A percentile compares a stretch with the other conserved stretches of the same genome.
These are phyloP conservation scores for Teunomyces cretensis DNA, from an alignment of 805 yeast species.

Conservation along the genomic window DNA sequence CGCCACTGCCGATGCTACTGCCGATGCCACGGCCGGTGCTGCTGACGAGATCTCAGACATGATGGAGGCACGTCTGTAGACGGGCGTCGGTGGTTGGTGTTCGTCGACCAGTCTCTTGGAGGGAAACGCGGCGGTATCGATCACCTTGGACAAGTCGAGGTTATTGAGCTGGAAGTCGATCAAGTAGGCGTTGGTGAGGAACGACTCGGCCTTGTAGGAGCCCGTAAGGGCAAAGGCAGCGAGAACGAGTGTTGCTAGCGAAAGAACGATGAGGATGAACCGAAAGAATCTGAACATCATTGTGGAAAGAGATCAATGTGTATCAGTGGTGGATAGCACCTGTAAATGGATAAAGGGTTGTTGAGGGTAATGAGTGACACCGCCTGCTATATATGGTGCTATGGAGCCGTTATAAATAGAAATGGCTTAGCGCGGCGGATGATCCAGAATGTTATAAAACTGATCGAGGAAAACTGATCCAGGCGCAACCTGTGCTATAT, in stretches of 20 bases:
- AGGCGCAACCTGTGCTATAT: too few species aligned
- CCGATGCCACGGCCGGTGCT: background rate
- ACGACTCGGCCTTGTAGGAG: constrained; percentile 33
- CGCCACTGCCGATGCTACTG: background rate
- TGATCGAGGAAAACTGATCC: too few species aligned
- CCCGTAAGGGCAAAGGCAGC: constrained; percentile 39
- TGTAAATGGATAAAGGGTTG: too few species aligned
- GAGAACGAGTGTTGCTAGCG: constrained; percentile 31
- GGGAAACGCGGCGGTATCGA: constrained; percentile 15
- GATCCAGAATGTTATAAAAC: too few species aligned
- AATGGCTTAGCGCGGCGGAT: too few species aligned
- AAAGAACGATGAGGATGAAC: constrained; percentile 28
- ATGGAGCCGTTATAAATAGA: too few species aligned
- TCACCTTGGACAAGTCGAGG: constrained; percentile 30
- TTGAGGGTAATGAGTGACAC: background rate
- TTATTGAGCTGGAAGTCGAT: constrained; percentile 34
- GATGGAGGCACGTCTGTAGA: too few species aligned
- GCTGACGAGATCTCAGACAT: background rate
- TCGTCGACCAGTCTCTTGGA: too few species aligned
- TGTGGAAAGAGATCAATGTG: too few species aligned
- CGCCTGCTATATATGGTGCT: too few species aligned
- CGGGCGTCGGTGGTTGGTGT: too few species aligned
- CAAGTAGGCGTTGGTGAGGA: constrained; percentile 36
- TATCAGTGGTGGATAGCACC: too few species aligned
- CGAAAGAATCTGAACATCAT: constrained; percentile 35